Base-by-base conservation (phyloP, 345 rosid species). In the Linum lewisii region DNA sequence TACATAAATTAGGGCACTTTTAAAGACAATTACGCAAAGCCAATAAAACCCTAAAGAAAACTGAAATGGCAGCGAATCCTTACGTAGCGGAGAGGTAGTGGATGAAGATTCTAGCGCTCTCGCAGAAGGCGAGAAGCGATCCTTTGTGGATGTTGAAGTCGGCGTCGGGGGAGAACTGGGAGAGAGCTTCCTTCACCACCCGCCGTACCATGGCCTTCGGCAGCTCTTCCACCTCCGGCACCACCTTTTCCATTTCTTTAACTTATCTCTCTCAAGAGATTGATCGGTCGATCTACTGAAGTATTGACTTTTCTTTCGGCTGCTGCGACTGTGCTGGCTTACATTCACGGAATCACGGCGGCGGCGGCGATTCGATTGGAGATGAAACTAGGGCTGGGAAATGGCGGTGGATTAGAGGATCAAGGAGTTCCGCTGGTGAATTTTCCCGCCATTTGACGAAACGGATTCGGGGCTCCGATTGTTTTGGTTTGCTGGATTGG, bases 131-230 rank as follows among this genome's bases (percentile, higher is more conserved):
- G 57, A 77, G 70, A 62, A 82, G 78, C 18, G 91, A 76, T 64
- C 82, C 91, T 68, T 66, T 82, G 77, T 77, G 84, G 67, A 84
- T 64, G 63, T 55, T 24, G 13, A 88, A 63, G 69, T 83, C 96
- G 65, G 69, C 71, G 55, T 82, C 87, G 15, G 80, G 78, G 54
- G 93, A 92, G 66, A 87, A 82, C 24, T 77, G 78, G 34, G 88
- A 73, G 5, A 92, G 82, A 83, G 85, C 82, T 34, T 83, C 93
- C 72, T 88, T 92, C 77, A 88, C 97, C 64, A 88, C 84, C 26
- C 98, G 85, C 51, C 89, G 90, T 64, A 88, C 95, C 6, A 88
- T 84, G 32, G 96, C 82, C 68, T 76, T 77, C 24, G 90, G 95
- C 59, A 92, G 83, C 87, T 82, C 98, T 71, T 92, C 95, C 57